Evolutionary conservation across 2,329 filamentous ascomycete species (phyloP).

Genomic region (Pleomassaria siparia): DNA sequence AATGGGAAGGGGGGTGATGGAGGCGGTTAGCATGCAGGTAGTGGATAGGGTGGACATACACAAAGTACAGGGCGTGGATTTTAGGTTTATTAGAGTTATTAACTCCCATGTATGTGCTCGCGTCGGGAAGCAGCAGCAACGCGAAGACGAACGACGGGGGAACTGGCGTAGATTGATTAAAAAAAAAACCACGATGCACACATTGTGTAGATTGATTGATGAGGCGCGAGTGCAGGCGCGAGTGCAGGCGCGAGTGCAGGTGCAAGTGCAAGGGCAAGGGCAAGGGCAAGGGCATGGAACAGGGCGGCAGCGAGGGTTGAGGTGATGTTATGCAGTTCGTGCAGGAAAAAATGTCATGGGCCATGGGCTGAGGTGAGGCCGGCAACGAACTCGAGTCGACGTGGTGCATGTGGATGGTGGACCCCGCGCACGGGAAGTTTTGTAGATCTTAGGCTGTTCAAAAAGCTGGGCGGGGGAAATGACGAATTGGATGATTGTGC

Average conservation of each 20-base stretch:
- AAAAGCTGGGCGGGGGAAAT: not conserved
- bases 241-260: not conserved
- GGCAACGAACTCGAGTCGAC: not conserved
- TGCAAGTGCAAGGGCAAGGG: not conserved
- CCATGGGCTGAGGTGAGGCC: not conserved
- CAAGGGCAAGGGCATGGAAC: no score
- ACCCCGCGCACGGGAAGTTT: constrained; percentile 16
- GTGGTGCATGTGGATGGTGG: not conserved
- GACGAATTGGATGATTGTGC: constrained; percentile 1
- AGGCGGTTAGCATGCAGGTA: no score
- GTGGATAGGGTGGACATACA: no score
- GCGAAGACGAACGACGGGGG: no score
- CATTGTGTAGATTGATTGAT: constrained; percentile 11
- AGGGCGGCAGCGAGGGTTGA: no score
- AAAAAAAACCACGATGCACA: constrained; percentile 2
- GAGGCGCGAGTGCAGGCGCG: not conserved
- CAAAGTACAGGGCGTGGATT: constrained; percentile 29
- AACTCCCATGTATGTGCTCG: no score
- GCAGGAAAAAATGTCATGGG: no score
- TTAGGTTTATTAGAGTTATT: constrained; percentile 34
- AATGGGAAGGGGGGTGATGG: no score
- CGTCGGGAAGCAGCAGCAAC: no score
- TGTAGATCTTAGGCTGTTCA: constrained; percentile 41
- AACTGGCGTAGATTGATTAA: constrained; percentile 23
- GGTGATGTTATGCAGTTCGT: no score